phyloP scores from a whole-genome alignment of 306 rosid species.

The Hippophae tibetana region DNA sequence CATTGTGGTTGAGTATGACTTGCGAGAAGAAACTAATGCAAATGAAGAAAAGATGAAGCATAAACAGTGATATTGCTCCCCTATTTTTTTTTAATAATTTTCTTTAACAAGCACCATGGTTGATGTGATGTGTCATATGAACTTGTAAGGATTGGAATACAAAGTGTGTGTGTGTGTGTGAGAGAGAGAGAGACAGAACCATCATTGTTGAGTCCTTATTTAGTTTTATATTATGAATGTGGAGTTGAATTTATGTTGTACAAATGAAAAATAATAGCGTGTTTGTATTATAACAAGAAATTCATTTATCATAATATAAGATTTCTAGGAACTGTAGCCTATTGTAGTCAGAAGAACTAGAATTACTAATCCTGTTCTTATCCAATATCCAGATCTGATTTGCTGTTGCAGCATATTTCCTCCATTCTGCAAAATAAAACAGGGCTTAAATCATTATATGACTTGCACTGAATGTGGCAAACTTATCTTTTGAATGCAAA shows the following conservation, averaged over 20 bases:
- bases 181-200: constrained; percentile 10
- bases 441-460: constrained; percentile 7
- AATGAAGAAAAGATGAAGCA: constrained; percentile 42
- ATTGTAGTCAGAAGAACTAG: constrained; percentile 40
- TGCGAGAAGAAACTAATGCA: constrained; percentile 37
- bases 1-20: constrained; percentile 61
- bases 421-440: constrained; percentile 39
- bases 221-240: constrained; percentile 12
- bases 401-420: constrained; percentile 38
- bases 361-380: constrained; percentile 35
- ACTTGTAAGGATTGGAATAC: constrained; percentile 16
- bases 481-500: no score
- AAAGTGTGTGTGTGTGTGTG: neutral
- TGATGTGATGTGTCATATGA: constrained; percentile 19
- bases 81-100: constrained; percentile 3
- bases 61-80: constrained; percentile 15
- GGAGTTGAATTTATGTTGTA: constrained; percentile 9
- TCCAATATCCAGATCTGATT: constrained; percentile 33
- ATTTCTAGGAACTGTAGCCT: constrained; percentile 32
- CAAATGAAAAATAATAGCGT: constrained; percentile 25
- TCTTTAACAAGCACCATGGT: constrained; percentile 6
- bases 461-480: no score
- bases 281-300: constrained; percentile 12
- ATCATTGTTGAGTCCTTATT: constrained; percentile 16
- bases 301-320: constrained; percentile 17